A percentile compares a stretch with the other conserved stretches of the same genome.
Conservation (phyloP, 306 rosid species). For the Citrullus amarus region DNA sequence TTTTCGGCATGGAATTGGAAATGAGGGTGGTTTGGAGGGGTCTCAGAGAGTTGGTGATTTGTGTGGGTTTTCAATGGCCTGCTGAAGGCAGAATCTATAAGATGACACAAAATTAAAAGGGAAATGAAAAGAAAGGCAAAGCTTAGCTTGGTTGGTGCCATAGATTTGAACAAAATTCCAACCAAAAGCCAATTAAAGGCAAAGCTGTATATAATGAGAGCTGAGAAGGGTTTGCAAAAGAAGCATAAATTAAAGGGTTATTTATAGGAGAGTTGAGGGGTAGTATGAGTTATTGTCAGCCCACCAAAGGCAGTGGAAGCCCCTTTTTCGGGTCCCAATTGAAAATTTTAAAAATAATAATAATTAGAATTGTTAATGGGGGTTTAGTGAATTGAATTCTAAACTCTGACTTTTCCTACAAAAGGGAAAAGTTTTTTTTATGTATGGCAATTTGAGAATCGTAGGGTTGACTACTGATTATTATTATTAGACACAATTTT, state of each 20-base stretch:
- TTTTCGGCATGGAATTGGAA: not conserved
- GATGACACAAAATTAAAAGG: not conserved
- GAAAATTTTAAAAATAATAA: not conserved
- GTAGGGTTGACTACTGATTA: not conserved
- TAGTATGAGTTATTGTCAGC: not conserved
- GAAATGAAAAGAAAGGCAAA: not conserved
- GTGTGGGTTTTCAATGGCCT: not conserved
- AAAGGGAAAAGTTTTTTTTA: not conserved
- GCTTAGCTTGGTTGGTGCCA: conserved; percentile 1
- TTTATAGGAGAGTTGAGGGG: not conserved
- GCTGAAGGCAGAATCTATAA: not conserved
- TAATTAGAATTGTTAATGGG: not conserved
- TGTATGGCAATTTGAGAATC: not conserved
- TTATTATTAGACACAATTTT: too few species aligned
- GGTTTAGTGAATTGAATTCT: not conserved
- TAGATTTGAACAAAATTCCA: not conserved
- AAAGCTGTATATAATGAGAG: not conserved
- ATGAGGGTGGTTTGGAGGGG: not conserved
- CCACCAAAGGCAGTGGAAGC: not conserved
- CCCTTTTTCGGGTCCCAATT: not conserved
- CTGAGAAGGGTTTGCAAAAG: not conserved
- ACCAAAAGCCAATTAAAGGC: not conserved
- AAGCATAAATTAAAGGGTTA: not conserved
- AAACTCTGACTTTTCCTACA: not conserved
- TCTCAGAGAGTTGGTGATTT: not conserved